Conservation (phyloP, 129 eudicot species). For the Heracleum sosnowskyi region DNA sequence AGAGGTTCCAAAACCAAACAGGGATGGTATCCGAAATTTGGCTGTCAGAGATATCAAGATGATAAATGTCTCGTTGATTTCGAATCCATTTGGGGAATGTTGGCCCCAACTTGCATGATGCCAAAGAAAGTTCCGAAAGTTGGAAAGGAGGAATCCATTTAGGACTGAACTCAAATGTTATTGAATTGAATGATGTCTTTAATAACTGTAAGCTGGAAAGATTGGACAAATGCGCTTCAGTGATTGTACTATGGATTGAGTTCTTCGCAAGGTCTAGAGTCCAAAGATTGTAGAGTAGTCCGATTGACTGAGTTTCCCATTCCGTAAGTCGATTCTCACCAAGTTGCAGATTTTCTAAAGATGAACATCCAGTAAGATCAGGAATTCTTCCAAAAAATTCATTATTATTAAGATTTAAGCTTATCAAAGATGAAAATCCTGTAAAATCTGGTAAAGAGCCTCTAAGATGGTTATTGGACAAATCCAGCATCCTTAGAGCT, state of each 20-base stretch:
- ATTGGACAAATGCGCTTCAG: background rate
- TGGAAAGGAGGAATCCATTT: conserved; percentile 22
- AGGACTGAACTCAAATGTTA: background rate
- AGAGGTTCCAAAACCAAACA: conserved; percentile 17
- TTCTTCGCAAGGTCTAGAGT: background rate
- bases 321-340: background rate
- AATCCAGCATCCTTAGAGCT: background rate
- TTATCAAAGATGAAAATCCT: background rate
- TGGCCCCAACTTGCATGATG: conserved; percentile 28
- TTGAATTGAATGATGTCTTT: conserved; percentile 9
- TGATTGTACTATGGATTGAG: background rate
- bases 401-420: background rate
- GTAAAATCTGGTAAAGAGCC: background rate
- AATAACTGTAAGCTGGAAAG: background rate
- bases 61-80: background rate
- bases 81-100: conserved; percentile 30
- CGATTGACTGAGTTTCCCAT: background rate
- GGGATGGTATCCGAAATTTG: conserved; percentile 25
- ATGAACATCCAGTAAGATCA: background rate
- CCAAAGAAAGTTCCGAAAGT: background rate
- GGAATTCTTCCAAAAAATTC: background rate
- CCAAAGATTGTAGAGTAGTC: background rate
- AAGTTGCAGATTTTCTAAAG: background rate
- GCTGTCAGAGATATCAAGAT: conserved; percentile 19
- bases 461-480: background rate